These are phyloP conservation scores for Fistulina hepatica DNA, from an alignment of 1,284 basidiomycete genomes.

Conservation along the genomic window DNA sequence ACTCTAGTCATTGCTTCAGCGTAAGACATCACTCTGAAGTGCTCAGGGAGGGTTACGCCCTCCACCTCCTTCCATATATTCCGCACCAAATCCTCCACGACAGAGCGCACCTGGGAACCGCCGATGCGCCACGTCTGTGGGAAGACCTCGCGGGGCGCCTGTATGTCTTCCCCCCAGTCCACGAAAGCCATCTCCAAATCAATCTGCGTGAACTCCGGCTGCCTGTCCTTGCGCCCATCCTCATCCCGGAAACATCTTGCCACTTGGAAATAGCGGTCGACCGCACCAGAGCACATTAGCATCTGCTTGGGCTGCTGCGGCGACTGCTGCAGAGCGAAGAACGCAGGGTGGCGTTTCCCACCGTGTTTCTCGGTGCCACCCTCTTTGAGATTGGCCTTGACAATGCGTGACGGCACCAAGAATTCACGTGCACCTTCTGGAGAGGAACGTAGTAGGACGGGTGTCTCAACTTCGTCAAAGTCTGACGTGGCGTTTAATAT, in stretches of 20 bases:
- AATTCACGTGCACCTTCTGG: slow-evolving; percentile 94
- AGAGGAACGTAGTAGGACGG: slow-evolving; percentile 83
- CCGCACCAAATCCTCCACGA: slow-evolving; percentile 63
- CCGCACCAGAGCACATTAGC: slow-evolving; percentile 81
- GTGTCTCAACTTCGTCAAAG: slow-evolving; percentile 91
- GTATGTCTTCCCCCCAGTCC: slow-evolving; percentile 47
- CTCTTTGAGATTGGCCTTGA: slow-evolving; percentile 35
- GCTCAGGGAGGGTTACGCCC: slow-evolving; percentile 42
- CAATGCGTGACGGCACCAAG: slow-evolving; percentile 76
- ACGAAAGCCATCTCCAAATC: slow-evolving; percentile 97
- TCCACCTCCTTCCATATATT: slow-evolving; percentile 65
- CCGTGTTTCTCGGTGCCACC: slow-evolving; percentile 41
- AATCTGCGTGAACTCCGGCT: slow-evolving; percentile 95
- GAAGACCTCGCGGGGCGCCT: too few species aligned
- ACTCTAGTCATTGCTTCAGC: slow-evolving; percentile 76
- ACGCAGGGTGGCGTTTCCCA: slow-evolving; percentile 42
- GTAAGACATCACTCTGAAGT: slow-evolving; percentile 77
- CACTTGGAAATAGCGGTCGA: slow-evolving; percentile 87
- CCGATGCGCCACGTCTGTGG: slow-evolving; percentile 69
- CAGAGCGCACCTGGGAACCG: slow-evolving; percentile 64
- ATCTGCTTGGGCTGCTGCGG: slow-evolving; percentile 96
- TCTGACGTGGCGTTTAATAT: slow-evolving; percentile 30
- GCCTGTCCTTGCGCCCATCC: slow-evolving; percentile 86
- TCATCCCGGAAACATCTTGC: slow-evolving; percentile 94
- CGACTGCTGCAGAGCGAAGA: slow-evolving; percentile 89